These are phyloP conservation scores for Aspergillus sp. DNA, from an alignment of 2,329 filamentous ascomycete genomes.

Conservation along the genomic window DNA sequence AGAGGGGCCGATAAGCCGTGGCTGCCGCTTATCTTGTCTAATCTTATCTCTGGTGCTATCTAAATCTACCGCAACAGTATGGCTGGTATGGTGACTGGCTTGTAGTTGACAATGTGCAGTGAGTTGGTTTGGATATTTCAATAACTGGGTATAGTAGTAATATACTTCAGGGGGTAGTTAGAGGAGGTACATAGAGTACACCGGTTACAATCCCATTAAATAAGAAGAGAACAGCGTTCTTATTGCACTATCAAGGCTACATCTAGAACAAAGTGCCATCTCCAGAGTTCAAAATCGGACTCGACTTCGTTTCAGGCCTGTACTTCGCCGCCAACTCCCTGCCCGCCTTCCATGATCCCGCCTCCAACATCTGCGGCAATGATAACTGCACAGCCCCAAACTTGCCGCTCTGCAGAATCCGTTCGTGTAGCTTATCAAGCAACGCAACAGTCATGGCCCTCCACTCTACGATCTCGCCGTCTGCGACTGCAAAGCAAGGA, in stretches of 20 bases:
- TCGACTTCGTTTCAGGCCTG: slow-evolving; percentile 36
- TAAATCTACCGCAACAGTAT: not conserved
- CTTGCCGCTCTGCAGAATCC: slow-evolving; percentile 48
- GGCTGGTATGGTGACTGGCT: too few species aligned
- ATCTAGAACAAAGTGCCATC: slow-evolving; percentile 44
- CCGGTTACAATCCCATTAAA: too few species aligned
- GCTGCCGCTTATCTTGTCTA: slow-evolving; percentile 5
- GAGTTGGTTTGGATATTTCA: too few species aligned
- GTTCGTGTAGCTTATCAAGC: slow-evolving; percentile 55
- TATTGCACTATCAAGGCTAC: too few species aligned
- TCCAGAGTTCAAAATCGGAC: slow-evolving; percentile 42
- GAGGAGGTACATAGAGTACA: too few species aligned
- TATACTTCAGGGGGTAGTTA: too few species aligned
- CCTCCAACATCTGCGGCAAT: slow-evolving; percentile 56
- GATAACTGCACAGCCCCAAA: slow-evolving; percentile 42
- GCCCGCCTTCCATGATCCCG: slow-evolving; percentile 55
- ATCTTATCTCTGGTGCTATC: slow-evolving; percentile 7
- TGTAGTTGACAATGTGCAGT: too few species aligned
- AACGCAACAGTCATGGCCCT: slow-evolving; percentile 64
- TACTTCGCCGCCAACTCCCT: slow-evolving; percentile 39
- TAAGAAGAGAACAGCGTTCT: too few species aligned
- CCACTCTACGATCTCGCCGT: slow-evolving; percentile 67
- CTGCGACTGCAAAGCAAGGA: slow-evolving; percentile 57
- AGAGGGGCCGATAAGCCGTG: not conserved
- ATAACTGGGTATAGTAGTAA: too few species aligned